Conservation (phyloP, 257 asterid species). For the Solanum peruvianum region DNA sequence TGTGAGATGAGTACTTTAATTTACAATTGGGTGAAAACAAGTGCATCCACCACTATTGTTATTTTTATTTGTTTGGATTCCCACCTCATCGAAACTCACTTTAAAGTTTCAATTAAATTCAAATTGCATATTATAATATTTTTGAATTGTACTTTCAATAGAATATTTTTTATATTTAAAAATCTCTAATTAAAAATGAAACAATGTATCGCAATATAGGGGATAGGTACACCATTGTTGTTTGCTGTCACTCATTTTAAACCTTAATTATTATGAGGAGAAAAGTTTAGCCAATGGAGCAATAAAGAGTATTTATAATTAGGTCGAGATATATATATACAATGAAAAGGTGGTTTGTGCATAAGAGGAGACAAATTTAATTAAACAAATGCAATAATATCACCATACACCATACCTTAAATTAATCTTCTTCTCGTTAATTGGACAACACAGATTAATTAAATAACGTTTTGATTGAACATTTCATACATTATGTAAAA, state of each 20-base stretch:
- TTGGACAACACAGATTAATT: background rate
- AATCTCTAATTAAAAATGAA: too few relatives aligned
- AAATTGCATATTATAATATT: rapidly evolving
- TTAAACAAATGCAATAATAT: background rate
- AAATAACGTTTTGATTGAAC: background rate
- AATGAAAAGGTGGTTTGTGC: background rate
- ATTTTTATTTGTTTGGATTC: too few relatives aligned
- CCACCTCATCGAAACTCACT: background rate
- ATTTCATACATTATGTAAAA: background rate
- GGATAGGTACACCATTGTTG: background rate
- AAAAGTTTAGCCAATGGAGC: background rate
- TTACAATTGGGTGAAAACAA: background rate
- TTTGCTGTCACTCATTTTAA: background rate
- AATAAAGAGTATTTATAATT: background rate
- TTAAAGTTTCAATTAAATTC: too few relatives aligned
- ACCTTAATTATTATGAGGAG: background rate
- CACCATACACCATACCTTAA: background rate
- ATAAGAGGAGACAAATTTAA: background rate
- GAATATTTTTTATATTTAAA: too few relatives aligned
- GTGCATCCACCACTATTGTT: background rate
- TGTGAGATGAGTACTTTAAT: background rate
- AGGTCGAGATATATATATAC: background rate
- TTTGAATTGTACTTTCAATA: rapidly evolving
- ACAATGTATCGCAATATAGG: too few relatives aligned
- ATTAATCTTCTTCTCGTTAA: background rate